A percentile compares a stretch with the other conserved stretches of the same genome.
Evolutionary conservation across 2,329 filamentous ascomycete species (phyloP).

Genomic region (Colletotrichum caudatum): DNA sequence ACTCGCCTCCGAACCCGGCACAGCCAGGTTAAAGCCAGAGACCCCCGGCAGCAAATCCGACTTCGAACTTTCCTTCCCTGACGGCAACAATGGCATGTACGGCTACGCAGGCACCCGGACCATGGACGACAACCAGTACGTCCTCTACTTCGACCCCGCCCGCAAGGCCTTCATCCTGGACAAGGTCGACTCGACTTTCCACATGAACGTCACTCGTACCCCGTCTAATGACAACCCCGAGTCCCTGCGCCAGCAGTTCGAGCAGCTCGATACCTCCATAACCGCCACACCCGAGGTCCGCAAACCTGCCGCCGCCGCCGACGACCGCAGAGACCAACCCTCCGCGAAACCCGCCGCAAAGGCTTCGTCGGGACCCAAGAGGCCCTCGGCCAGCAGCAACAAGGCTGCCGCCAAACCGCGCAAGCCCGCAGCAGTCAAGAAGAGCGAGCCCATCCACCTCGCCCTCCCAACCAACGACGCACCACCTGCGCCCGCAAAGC

Average conservation of each 20-base stretch:
- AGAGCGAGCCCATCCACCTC: slow-evolving; percentile 53
- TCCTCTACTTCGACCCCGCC: slow-evolving; percentile 80
- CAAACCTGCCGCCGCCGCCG: slow-evolving; percentile 42
- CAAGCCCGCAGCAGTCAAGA: slow-evolving; percentile 50
- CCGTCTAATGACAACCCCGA: slow-evolving; percentile 74
- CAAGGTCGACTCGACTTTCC: slow-evolving; percentile 82
- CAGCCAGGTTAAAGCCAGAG: slow-evolving; percentile 64
- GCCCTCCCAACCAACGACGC: slow-evolving; percentile 50
- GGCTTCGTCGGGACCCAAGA: slow-evolving; percentile 42
- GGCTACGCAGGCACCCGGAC: slow-evolving; percentile 71
- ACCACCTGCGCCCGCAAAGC: slow-evolving; percentile 41
- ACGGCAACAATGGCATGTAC: slow-evolving; percentile 66
- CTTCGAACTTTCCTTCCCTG: slow-evolving; percentile 68
- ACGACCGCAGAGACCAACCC: slow-evolving; percentile 40
- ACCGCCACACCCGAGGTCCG: slow-evolving; percentile 46
- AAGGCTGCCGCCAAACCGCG: slow-evolving; percentile 46
- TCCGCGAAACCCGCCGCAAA: slow-evolving; percentile 42
- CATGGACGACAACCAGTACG: slow-evolving; percentile 68
- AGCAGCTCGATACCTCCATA: slow-evolving; percentile 66
- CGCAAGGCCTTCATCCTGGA: slow-evolving; percentile 85
- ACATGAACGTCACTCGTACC: slow-evolving; percentile 84
- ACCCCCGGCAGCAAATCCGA: slow-evolving; percentile 61
- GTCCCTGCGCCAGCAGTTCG: slow-evolving; percentile 74
- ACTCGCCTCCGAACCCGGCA: slow-evolving; percentile 61
- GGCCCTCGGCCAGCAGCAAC: slow-evolving; percentile 44